A percentile compares a stretch with the other conserved stretches of the same genome.
phyloP scores from a whole-genome alignment of 2,329 filamentous ascomycete genomes.

The Rutstroemia sp. region DNA sequence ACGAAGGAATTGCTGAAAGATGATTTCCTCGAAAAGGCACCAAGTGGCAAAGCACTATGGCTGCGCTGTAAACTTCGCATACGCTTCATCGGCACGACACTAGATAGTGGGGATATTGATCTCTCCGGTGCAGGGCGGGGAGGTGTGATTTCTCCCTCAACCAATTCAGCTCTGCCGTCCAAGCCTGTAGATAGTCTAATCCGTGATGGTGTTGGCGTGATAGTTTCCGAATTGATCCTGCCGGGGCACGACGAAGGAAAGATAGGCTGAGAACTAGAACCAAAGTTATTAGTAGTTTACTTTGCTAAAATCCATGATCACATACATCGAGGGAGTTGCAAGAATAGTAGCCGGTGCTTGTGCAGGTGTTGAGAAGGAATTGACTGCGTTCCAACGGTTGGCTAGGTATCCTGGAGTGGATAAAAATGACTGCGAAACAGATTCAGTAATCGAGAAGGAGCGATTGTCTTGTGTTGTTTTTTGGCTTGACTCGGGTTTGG shows the following conservation, averaged over 20 bases:
- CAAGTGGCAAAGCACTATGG: slow-evolving; percentile 56
- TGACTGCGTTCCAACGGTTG: slow-evolving; percentile 47
- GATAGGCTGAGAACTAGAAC: slow-evolving; percentile 16
- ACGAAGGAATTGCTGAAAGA: slow-evolving; percentile 28
- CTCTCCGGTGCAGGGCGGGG: slow-evolving; percentile 47
- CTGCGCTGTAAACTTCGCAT: slow-evolving; percentile 57
- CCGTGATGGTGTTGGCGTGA: slow-evolving; percentile 20
- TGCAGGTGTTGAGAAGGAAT: slow-evolving; percentile 44
- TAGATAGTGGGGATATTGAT: slow-evolving; percentile 39
- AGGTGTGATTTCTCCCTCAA: slow-evolving; percentile 60
- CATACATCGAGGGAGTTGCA: slow-evolving; percentile 39
- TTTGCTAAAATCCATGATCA: background rate
- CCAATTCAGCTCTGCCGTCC: slow-evolving; percentile 84
- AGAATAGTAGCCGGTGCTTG: slow-evolving; percentile 28
- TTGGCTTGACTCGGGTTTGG: background rate
- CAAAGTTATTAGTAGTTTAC: slow-evolving; percentile 3
- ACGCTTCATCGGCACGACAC: slow-evolving; percentile 29
- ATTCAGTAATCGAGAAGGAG: slow-evolving; percentile 15
- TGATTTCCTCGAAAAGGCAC: slow-evolving; percentile 51
- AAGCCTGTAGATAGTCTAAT: slow-evolving; percentile 77
- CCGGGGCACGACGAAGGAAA: slow-evolving; percentile 27
- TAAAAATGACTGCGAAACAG: slow-evolving; percentile 23
- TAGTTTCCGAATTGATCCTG: slow-evolving; percentile 17
- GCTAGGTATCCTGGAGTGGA: slow-evolving; percentile 32
- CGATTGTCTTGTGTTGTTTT: slow-evolving; percentile 9